A percentile compares a stretch with the other conserved stretches of the same genome.
Evolutionary conservation across 129 eudicot genomes (phyloP).

Genomic region (Daucus carota): DH1_v3.0 NC_030386.2:35137501-35138000

Average conservation of each 20-base stretch:
- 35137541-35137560: no score
- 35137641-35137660: neutral
- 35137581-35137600: no score
- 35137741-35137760: neutral
- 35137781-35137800: neutral
- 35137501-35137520: neutral
- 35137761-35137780: neutral
- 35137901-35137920: neutral
- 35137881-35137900: neutral
- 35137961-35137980: slow-evolving; percentile 49
- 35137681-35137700: no score
- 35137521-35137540: neutral
- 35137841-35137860: neutral
- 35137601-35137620: no score
- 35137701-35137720: neutral
- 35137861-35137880: neutral
- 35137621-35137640: neutral
- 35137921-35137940: slow-evolving; percentile 3
- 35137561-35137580: neutral
- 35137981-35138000: slow-evolving; percentile 95
- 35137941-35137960: slow-evolving; percentile 46
- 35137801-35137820: neutral
- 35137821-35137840: neutral
- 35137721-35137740: neutral
- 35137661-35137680: neutral